phyloP scores from a whole-genome alignment of 129 eudicot species.

The Centaurea solstitialis region DNA sequence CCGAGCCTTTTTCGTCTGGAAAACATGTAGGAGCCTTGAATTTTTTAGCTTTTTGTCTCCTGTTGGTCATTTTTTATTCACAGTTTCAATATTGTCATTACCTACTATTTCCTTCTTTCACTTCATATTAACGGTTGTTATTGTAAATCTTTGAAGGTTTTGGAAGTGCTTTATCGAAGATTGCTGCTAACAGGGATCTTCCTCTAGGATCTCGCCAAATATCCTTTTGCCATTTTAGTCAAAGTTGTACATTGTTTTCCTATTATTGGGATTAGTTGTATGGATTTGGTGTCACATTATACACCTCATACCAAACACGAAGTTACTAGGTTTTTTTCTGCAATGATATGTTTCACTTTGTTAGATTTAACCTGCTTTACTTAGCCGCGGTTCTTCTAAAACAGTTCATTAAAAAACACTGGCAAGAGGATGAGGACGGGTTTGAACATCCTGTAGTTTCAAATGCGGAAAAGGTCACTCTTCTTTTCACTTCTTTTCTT shows the following conservation, averaged over 20 bases:
- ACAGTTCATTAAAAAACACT: slow-evolving; percentile 89
- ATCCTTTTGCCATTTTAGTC: slow-evolving; percentile 54
- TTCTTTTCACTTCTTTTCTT: neutral
- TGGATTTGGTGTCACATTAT: neutral
- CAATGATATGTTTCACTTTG: slow-evolving; percentile 16
- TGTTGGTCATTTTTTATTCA: neutral
- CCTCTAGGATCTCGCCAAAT: slow-evolving; percentile 88
- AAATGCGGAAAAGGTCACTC: slow-evolving; percentile 76
- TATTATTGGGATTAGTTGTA: slow-evolving; percentile 5
- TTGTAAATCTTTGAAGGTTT: slow-evolving; percentile 63
- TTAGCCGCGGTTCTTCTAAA: slow-evolving; percentile 92
- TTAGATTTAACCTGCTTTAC: slow-evolving; percentile 60
- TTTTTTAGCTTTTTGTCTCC: neutral
- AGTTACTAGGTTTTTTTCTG: neutral
- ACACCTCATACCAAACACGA: slow-evolving; percentile 5
- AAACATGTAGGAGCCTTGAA: neutral
- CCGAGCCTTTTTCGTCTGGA: neutral
- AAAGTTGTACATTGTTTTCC: slow-evolving; percentile 5
- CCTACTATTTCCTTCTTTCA: neutral
- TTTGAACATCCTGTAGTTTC: slow-evolving; percentile 92
- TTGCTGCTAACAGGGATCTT: slow-evolving; percentile 84
- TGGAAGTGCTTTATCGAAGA: slow-evolving; percentile 78
- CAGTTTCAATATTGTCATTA: neutral
- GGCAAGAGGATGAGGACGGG: slow-evolving; percentile 87
- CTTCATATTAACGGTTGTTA: slow-evolving; percentile 5